Evolutionary conservation across 2,329 filamentous ascomycete species (phyloP).

Genomic region (Colletotrichum chrysophilum): DNA sequence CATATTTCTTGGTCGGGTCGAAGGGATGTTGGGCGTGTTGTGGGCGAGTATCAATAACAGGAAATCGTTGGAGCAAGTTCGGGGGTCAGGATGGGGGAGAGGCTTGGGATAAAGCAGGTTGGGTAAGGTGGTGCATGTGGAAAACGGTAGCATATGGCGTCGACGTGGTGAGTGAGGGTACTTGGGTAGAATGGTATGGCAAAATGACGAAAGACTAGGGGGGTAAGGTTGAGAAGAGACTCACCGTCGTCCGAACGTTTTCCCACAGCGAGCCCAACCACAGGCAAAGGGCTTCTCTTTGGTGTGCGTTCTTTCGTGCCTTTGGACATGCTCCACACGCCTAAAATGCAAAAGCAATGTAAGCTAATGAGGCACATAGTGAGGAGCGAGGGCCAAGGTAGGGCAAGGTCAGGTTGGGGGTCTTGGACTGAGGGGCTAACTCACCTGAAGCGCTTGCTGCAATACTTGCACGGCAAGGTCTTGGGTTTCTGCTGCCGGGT

Average conservation of each 20-base stretch:
- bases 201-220: conserved; percentile 7
- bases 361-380: conserved; percentile 38
- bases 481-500: conserved; percentile 64
- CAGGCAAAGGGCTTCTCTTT: conserved; percentile 70
- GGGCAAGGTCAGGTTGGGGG: conserved; percentile 19
- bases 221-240: conserved; percentile 33
- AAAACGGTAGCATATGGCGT: conserved; percentile 7
- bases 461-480: conserved; percentile 67
- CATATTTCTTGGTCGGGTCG: conserved; percentile 34
- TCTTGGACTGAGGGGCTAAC: conserved; percentile 29
- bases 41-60: conserved; percentile 6
- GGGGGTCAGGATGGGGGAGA: background rate
- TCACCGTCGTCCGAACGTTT: conserved; percentile 67
- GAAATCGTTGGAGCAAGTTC: background rate
- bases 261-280: conserved; percentile 63
- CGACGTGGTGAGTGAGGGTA: conserved; percentile 8
- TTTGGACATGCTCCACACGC: conserved; percentile 68
- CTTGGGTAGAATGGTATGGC: background rate
- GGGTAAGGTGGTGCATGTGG: conserved; percentile 9
- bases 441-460: conserved; percentile 67
- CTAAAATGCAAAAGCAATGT: conserved; percentile 48
- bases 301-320: conserved; percentile 68
- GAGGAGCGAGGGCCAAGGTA: conserved; percentile 15
- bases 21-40: background rate
- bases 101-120: conserved; percentile 11